Conservation (phyloP, 2,329 filamentous ascomycete genomes). For the Pseudogymnoascus sp. region DNA sequence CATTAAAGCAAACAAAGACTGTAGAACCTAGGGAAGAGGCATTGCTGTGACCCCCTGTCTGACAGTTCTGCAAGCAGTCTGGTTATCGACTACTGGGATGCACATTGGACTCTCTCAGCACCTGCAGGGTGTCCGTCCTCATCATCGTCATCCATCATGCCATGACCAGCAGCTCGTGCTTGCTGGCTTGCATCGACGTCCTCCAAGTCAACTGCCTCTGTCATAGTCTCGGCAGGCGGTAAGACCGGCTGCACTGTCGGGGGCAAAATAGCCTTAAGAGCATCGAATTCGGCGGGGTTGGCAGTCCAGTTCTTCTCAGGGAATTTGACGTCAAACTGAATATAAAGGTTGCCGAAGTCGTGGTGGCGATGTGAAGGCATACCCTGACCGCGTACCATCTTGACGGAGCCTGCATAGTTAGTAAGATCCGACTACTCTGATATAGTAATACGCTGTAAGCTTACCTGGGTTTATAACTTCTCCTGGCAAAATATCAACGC, state of each 20-base stretch:
- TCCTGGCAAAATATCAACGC: slow-evolving; percentile 83
- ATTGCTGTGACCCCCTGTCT: neutral
- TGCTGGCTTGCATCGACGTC: slow-evolving; percentile 66
- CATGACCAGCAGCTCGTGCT: slow-evolving; percentile 59
- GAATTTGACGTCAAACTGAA: slow-evolving; percentile 97
- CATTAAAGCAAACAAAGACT: neutral
- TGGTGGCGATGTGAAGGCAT: slow-evolving; percentile 97
- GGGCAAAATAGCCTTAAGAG: slow-evolving; percentile 79
- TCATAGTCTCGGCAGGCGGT: slow-evolving; percentile 79
- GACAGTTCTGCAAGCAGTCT: neutral
- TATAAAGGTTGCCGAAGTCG: slow-evolving; percentile 91
- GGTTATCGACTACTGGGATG: slow-evolving; percentile 60
- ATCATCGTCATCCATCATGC: slow-evolving; percentile 65
- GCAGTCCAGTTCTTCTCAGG: slow-evolving; percentile 67
- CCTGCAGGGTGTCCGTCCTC: slow-evolving; percentile 63
- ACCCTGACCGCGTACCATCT: slow-evolving; percentile 91
- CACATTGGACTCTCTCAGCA: slow-evolving; percentile 76
- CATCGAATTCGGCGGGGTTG: slow-evolving; percentile 62
- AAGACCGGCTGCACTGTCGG: slow-evolving; percentile 45
- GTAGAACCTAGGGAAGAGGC: neutral
- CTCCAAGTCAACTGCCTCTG: slow-evolving; percentile 80
- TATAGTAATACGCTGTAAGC: slow-evolving; percentile 27
- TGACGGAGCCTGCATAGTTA: slow-evolving; percentile 62
- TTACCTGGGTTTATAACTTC: slow-evolving; percentile 90
- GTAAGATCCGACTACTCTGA: slow-evolving; percentile 16